Evolutionary conservation across 305 asterid species (phyloP).

Genomic region (Rubia occidens): DNA sequence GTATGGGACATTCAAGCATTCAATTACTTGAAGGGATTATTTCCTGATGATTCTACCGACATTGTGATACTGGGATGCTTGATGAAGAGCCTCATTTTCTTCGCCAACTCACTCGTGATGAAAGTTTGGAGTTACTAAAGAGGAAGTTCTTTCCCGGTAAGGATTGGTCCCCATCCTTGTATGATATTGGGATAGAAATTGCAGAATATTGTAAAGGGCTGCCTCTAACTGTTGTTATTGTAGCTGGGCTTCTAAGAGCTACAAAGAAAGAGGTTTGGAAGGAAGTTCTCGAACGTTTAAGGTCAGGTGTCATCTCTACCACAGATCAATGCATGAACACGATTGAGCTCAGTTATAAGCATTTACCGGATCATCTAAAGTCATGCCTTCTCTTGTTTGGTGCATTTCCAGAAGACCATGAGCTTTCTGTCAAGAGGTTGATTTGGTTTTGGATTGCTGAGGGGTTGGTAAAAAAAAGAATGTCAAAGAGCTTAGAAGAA

Average conservation of each 20-base stretch:
- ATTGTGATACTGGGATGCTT: background rate
- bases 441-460: background rate
- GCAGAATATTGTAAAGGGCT: background rate
- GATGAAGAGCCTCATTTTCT: background rate
- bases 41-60: constrained; percentile 3
- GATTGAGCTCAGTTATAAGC: too few species aligned
- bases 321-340: background rate
- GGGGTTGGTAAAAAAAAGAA: background rate
- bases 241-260: background rate
- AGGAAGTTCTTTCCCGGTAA: background rate
- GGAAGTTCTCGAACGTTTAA: background rate
- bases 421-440: background rate
- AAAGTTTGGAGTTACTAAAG: background rate
- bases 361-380: too few species aligned
- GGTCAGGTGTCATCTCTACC: background rate
- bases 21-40: background rate
- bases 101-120: background rate
- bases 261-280: background rate
- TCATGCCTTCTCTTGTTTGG: constrained; percentile 4
- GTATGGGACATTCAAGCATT: background rate
- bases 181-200: constrained; percentile 2
- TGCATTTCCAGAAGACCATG: background rate
- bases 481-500: background rate
- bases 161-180: background rate
- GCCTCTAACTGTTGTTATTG: background rate